Base-by-base conservation (phyloP, 768 basidiomycete genomes). In the Podaxis pistillaris region DNA sequence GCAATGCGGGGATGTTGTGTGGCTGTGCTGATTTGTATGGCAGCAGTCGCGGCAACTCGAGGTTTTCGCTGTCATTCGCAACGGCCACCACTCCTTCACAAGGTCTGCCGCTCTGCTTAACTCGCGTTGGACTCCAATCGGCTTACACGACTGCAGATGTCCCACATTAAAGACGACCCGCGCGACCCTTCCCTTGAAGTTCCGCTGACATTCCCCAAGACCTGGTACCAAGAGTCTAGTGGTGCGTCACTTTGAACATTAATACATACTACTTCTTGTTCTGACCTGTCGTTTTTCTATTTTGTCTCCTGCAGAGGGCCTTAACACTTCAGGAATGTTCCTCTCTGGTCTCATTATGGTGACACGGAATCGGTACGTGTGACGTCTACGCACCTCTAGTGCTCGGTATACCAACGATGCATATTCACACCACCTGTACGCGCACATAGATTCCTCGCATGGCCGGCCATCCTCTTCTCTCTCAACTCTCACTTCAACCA, bases 101-200 rank as follows among this genome's bases (percentile, higher is more conserved):
- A 28, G 26, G 56, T 57, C 15, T 15, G 24, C 8, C 4, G 2
- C 24, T 28, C 13, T 26, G 7, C 36, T 19, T 47, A 46, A n/a
- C 19, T 50, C 49, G 12, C 24, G 22, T 15, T 9, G 24, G 4
- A 28, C 24, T 24, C 11, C 4, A 9, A 4, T 50, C 22, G 24
- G 26, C 26, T 19, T 22, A 26, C 24, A 24, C 9, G 12, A 13
- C 9, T 50, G 2, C 22, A 62, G 55, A 62, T 62, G 61, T 62
- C 61, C 7, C 44, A 36, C 24, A 37, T 38, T 12, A 84, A 80
- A 74, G 83, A 83, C 62, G 89, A 93, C 72, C 88, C 90, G 13
- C 80, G 90, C 62, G 86, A 92, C 67, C 64, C 83, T 30, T 81
- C 86, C 11, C 81, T 86, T 8, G 91, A 91, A 70, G 77, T 76